Conservation (phyloP, 2,329 filamentous ascomycete species). For the Drechmeria coniospora region DNA sequence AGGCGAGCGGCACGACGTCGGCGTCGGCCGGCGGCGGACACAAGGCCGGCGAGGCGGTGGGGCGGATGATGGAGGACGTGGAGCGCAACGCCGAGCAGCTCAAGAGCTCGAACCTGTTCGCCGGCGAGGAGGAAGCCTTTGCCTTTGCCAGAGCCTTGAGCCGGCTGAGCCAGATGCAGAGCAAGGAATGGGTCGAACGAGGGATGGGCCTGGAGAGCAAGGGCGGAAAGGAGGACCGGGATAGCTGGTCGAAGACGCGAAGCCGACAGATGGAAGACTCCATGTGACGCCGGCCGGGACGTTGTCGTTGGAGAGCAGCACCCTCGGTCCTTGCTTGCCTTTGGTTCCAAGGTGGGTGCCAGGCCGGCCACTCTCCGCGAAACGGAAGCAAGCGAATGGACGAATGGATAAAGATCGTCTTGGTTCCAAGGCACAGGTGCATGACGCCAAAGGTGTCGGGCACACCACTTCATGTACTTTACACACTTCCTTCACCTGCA, state of each 20-base stretch:
- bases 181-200: slow-evolving; percentile 84
- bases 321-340: too few species aligned
- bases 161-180: slow-evolving; percentile 81
- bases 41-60: slow-evolving; percentile 32
- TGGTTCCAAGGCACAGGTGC: too few species aligned
- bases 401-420: too few species aligned
- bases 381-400: too few species aligned
- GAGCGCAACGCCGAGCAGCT: slow-evolving; percentile 72
- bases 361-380: too few species aligned
- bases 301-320: too few species aligned
- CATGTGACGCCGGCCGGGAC: slow-evolving; percentile 38
- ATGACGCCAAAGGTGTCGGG: too few species aligned
- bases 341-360: too few species aligned
- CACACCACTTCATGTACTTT: too few species aligned
- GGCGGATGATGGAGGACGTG: slow-evolving; percentile 54
- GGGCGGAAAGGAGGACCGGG: slow-evolving; percentile 49
- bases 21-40: not conserved
- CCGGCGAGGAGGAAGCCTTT: slow-evolving; percentile 90
- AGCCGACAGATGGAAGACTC: slow-evolving; percentile 54
- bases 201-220: slow-evolving; percentile 51
- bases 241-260: slow-evolving; percentile 49
- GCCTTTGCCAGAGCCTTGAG: slow-evolving; percentile 84
- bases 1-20: slow-evolving; percentile 24
- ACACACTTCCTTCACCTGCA: too few species aligned
- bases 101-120: slow-evolving; percentile 76